A percentile compares a stretch with the other conserved stretches of the same genome.
Evolutionary conservation across 2,329 filamentous ascomycete genomes (phyloP).

Genomic region (Bipolaris sorokiniana): DNA sequence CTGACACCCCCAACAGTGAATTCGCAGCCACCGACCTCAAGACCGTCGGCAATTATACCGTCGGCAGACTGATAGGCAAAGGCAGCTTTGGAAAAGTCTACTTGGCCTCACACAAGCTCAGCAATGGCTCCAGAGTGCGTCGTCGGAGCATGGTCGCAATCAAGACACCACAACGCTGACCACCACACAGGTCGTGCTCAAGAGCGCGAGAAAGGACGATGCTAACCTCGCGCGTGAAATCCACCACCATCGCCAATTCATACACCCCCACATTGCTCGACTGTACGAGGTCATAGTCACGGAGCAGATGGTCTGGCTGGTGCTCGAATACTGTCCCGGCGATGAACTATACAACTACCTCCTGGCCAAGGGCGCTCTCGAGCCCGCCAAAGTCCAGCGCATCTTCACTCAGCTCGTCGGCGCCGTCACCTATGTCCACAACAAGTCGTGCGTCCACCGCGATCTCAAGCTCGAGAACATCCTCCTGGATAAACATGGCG

Average conservation of each 20-base stretch:
- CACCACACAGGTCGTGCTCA: slow-evolving; percentile 83
- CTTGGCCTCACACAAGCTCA: slow-evolving; percentile 93
- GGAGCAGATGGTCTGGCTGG: slow-evolving; percentile 92
- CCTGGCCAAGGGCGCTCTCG: slow-evolving; percentile 81
- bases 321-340: slow-evolving; percentile 93
- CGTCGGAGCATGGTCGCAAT: neutral
- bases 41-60: slow-evolving; percentile 91
- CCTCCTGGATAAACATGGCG: slow-evolving; percentile 91
- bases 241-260: slow-evolving; percentile 96
- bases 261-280: slow-evolving; percentile 95
- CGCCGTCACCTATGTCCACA: slow-evolving; percentile 93
- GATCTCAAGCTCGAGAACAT: slow-evolving; percentile 98
- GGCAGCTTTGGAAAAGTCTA: slow-evolving; percentile 99
- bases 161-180: slow-evolving; percentile 18
- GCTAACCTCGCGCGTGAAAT: slow-evolving; percentile 96
- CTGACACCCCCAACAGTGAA: slow-evolving; percentile 66
- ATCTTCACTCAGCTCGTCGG: slow-evolving; percentile 96
- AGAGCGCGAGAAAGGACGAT: slow-evolving; percentile 95
- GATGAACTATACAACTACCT: slow-evolving; percentile 98
- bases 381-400: slow-evolving; percentile 86
- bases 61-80: slow-evolving; percentile 92
- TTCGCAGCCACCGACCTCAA: slow-evolving; percentile 91
- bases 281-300: slow-evolving; percentile 99
- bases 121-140: slow-evolving; percentile 91
- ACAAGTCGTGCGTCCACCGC: slow-evolving; percentile 92